Conservation (phyloP, 352 stramenopile genomes). For the Phytophthora melonis region DNA sequence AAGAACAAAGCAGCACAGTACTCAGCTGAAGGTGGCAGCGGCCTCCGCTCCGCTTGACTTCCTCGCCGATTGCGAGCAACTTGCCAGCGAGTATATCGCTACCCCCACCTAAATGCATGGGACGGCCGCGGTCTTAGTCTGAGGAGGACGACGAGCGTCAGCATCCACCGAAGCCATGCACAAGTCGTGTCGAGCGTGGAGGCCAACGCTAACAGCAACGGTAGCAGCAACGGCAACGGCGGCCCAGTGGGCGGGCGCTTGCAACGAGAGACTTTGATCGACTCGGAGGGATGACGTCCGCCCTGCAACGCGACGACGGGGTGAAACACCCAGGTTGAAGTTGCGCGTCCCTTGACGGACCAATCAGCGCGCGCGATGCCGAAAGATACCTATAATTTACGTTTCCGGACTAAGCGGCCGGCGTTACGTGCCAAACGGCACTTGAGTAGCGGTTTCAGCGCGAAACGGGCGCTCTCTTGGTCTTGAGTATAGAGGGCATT, state of each 20-base stretch:
- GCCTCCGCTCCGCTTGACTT: background rate
- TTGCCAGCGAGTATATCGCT: background rate
- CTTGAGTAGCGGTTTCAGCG: background rate
- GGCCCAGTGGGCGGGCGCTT: too few relatives aligned
- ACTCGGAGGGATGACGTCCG: background rate
- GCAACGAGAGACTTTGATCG: too few relatives aligned
- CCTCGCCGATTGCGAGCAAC: background rate
- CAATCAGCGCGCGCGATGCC: conserved; percentile 1
- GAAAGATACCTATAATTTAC: conserved; percentile 32
- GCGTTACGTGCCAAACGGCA: background rate
- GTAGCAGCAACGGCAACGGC: background rate
- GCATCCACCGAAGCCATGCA: conserved; percentile 2
- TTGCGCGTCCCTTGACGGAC: conserved; percentile 3
- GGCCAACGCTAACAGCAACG: background rate
- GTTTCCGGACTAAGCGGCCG: conserved; percentile 14
- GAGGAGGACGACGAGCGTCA: background rate
- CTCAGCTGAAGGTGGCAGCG: background rate
- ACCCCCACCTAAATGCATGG: conserved; percentile 2
- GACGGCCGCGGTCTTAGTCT: conserved; percentile 6
- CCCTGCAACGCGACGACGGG: conserved; percentile 12
- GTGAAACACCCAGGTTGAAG: conserved; percentile 26
- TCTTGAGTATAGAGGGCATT: too few relatives aligned
- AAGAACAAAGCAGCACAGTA: too few relatives aligned
- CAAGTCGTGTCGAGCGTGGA: background rate
- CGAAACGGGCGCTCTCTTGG: conserved; percentile 9